A percentile compares a stretch with the other conserved stretches of the same genome.
Conservation (phyloP, 176 grass and related monocot genomes). For the Ananas comosus region DNA sequence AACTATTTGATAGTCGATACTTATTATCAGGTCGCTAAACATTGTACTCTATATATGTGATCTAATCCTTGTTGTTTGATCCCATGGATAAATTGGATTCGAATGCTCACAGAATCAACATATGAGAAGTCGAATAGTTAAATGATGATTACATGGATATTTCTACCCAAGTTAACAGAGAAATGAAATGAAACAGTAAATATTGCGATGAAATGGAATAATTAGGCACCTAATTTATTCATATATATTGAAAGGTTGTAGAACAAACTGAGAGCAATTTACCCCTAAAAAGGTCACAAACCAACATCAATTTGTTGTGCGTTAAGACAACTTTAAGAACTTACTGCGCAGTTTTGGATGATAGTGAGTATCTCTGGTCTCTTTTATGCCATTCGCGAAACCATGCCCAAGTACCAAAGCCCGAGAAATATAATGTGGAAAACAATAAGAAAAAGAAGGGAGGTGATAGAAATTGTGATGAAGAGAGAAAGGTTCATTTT, state of each 20-base stretch:
- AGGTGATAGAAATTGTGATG: conserved; percentile 76
- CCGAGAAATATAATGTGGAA: conserved; percentile 96
- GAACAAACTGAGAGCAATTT: background rate
- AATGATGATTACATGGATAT: too few relatives aligned
- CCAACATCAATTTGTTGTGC: background rate
- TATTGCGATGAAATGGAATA: too few relatives aligned
- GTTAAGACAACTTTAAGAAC: conserved; percentile 17
- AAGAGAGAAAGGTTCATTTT: conserved; percentile 94
- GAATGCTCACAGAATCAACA: too few relatives aligned
- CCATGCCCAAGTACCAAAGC: conserved; percentile 87
- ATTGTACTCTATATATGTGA: too few relatives aligned
- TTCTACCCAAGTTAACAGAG: too few relatives aligned
- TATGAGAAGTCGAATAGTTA: too few relatives aligned
- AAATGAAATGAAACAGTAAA: too few relatives aligned
- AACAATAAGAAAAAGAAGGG: conserved; percentile 73
- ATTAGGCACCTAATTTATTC: too few relatives aligned
- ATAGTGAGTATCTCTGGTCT: conserved; percentile 80
- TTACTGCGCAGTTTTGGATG: conserved; percentile 93
- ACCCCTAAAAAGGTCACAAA: background rate
- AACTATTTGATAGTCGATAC: too few relatives aligned
- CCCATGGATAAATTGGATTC: too few relatives aligned
- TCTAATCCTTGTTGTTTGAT: too few relatives aligned
- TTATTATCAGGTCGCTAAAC: too few relatives aligned
- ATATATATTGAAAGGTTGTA: background rate
- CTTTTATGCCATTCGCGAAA: conserved; percentile 82